Conservation (phyloP, 2,329 filamentous ascomycete species). For the Nigrospora sphaerica region DNA sequence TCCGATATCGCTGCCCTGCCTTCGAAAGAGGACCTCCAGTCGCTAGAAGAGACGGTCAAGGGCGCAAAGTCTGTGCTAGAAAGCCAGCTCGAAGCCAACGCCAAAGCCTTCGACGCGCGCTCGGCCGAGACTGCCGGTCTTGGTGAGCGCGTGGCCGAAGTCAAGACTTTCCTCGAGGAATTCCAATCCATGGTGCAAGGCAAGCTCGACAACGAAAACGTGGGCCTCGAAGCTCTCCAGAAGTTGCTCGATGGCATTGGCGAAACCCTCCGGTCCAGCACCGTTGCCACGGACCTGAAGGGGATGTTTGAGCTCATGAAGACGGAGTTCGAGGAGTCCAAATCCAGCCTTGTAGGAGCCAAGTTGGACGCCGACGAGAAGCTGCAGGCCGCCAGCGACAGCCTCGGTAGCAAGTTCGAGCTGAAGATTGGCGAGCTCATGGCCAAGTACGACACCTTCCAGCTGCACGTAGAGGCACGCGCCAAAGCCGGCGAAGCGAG, state of each 20-base stretch:
- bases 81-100: slow-evolving; percentile 63
- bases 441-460: slow-evolving; percentile 81
- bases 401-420: slow-evolving; percentile 48
- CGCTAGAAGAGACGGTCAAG: slow-evolving; percentile 62
- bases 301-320: slow-evolving; percentile 71
- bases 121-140: slow-evolving; percentile 77
- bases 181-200: slow-evolving; percentile 70
- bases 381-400: slow-evolving; percentile 51
- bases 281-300: slow-evolving; percentile 55
- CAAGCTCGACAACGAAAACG: slow-evolving; percentile 69
- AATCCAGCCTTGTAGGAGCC: slow-evolving; percentile 68
- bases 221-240: slow-evolving; percentile 65
- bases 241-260: slow-evolving; percentile 62
- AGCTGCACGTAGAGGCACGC: slow-evolving; percentile 66
- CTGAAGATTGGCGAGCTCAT: slow-evolving; percentile 70
- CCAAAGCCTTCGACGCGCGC: slow-evolving; percentile 75
- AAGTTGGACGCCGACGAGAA: slow-evolving; percentile 83
- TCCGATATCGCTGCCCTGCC: slow-evolving; percentile 61
- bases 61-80: slow-evolving; percentile 65
- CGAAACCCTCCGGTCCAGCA: slow-evolving; percentile 53
- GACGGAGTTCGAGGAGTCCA: slow-evolving; percentile 80
- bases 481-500: slow-evolving; percentile 67
- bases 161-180: slow-evolving; percentile 70
- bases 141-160: slow-evolving; percentile 68
- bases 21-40: slow-evolving; percentile 60